A percentile compares a stretch with the other conserved stretches of the same genome.
These are phyloP conservation scores for Raffaelea deltoideospora DNA, from an alignment of 2,329 filamentous ascomycete genomes.

Conservation along the genomic window DNA sequence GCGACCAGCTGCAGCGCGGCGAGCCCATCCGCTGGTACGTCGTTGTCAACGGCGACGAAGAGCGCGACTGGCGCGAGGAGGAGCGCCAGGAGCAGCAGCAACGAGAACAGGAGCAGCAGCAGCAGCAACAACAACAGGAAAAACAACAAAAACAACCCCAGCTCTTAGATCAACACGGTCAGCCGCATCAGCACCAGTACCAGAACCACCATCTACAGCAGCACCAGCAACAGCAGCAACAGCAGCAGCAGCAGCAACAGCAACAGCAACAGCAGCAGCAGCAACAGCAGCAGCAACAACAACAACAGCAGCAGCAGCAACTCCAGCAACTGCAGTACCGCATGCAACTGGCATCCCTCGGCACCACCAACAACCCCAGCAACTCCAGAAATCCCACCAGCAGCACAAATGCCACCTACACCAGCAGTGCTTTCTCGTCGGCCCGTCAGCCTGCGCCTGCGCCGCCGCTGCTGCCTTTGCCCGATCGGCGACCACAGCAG, in stretches of 20 bases:
- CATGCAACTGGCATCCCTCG: no score
- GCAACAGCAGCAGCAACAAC: background rate
- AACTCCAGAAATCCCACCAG: no score
- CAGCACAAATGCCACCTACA: background rate
- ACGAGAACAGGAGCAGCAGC: slow-evolving; percentile 3
- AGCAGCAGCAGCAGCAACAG: background rate
- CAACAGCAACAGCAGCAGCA: background rate
- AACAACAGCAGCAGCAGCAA: background rate
- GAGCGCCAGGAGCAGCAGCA: slow-evolving; percentile 17
- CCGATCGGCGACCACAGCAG: background rate
- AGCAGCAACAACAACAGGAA: background rate
- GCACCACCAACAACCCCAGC: no score
- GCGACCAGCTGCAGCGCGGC: slow-evolving; percentile 39
- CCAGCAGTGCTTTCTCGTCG: no score
- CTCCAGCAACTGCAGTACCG: background rate
- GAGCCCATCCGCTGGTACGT: slow-evolving; percentile 47
- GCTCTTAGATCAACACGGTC: background rate
- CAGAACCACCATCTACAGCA: no score
- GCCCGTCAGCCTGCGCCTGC: no score
- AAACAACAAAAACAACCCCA: background rate
- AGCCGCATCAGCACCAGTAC: background rate
- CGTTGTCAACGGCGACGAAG: slow-evolving; percentile 46
- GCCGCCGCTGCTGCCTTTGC: background rate
- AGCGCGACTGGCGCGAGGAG: slow-evolving; percentile 25
- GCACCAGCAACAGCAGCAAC: background rate